A percentile compares a stretch with the other conserved stretches of the same genome.
These are phyloP conservation scores for Colletotrichum nymphaeae DNA, from an alignment of 2,329 filamentous ascomycete species.

Conservation along the genomic window DNA sequence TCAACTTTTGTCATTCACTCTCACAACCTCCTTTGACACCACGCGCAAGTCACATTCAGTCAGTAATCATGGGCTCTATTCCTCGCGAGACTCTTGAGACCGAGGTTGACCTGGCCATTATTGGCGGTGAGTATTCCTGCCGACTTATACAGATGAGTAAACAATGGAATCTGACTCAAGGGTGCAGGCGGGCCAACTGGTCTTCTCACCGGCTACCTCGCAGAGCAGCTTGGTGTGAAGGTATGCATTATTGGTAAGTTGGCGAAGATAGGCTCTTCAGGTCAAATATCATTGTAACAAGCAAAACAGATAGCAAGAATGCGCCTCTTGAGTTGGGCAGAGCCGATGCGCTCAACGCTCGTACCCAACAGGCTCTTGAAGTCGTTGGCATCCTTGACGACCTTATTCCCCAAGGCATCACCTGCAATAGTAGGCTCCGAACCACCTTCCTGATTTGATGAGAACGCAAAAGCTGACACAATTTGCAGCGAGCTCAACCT, in stretches of 20 bases:
- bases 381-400: conserved; percentile 55
- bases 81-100: conserved; percentile 29
- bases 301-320: conserved; percentile 51
- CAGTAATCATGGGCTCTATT: conserved; percentile 29
- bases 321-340: conserved; percentile 53
- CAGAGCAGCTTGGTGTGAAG: conserved; percentile 53
- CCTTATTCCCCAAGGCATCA: conserved; percentile 54
- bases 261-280: neutral
- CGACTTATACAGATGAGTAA: neutral
- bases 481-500: conserved; percentile 57
- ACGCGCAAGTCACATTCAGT: neutral
- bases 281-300: neutral
- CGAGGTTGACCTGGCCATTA: conserved; percentile 48
- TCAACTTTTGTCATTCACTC: neutral
- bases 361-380: conserved; percentile 60
- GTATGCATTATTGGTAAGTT: conserved; percentile 51
- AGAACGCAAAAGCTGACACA: neutral
- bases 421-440: conserved; percentile 57
- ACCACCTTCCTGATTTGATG: neutral
- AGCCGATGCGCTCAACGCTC: conserved; percentile 60
- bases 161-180: neutral
- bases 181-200: conserved; percentile 56
- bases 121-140: conserved; percentile 45
- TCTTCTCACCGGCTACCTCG: conserved; percentile 56
- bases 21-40: neutral